Base-by-base conservation (phyloP, 495 filamentous ascomycete genomes). In the Chlorociboria aeruginascens region DNA sequence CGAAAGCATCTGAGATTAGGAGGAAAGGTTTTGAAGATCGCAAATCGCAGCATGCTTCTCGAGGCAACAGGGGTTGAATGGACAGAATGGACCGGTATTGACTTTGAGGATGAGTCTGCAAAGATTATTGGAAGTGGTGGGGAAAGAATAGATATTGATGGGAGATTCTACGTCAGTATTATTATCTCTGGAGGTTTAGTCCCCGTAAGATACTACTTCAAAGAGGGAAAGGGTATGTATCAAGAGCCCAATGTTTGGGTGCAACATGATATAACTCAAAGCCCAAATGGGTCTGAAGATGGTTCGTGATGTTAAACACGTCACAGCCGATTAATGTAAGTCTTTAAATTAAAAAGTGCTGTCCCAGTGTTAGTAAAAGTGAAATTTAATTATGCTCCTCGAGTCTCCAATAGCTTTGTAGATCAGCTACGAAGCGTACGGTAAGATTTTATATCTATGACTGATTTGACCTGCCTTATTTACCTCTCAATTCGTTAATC, bases 161-260 rank as follows among this genome's bases (percentile, higher is more conserved):
- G n/a, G 14, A 14, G 16, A n/a, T 33, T 11, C 3, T 45, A 45
- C 35, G 13, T 45, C 35, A 6, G 28, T 12, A 10, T 45, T 12
- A 14, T 7, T 17, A 34, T 45, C 29, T 7, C 7, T 8, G 43
- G 43, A 14, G 43, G 43, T 12, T n/a, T 45, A 2, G 28, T 45
- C 7, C 43, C 43, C 10, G 10, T 45, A 1, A 45, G 20, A 32
- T 29, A 33, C 7, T 45, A 11, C 35, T 7, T 20, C 7, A 13
- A 33, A 8, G 13, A 45, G 35, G 16, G n/a, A 14, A 33, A 16
- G 7, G 32, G 43, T 14, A 35, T 16, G 1, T 45, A 45, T 45
- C 4, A 16, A 7, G 43, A 45, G 43, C 43, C 43, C 7, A 45
- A 45, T 35, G 43, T 45, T 7, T 45, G 43, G 43, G 8, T 45